Conservation (phyloP, 176 grass and related monocot genomes). For the Avena sativa region DNA sequence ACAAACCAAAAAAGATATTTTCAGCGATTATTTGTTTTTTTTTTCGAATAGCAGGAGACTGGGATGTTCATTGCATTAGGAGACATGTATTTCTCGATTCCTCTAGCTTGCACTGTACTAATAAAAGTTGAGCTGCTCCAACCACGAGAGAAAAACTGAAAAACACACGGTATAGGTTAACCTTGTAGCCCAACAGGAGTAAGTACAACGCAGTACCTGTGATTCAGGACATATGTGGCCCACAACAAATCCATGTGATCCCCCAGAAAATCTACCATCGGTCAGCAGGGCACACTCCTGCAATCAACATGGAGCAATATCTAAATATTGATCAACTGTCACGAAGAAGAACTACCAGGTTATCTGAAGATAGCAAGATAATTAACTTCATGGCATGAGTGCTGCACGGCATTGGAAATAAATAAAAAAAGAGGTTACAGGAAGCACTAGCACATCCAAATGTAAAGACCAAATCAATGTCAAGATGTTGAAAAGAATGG, state of each 20-base stretch:
- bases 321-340: neutral
- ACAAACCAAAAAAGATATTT: neutral
- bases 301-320: constrained; percentile 34
- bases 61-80: no score
- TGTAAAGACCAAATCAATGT: neutral
- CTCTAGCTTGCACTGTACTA: neutral
- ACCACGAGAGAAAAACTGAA: constrained; percentile 24
- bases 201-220: constrained; percentile 61
- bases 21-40: neutral
- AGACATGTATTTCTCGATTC: neutral
- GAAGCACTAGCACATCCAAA: constrained; percentile 12
- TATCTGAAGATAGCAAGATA: constrained; percentile 31
- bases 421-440: neutral
- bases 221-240: constrained; percentile 98
- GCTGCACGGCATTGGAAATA: neutral
- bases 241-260: constrained; percentile 98
- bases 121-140: constrained; percentile 28
- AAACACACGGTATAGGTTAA: neutral
- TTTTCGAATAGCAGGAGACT: no score
- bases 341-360: neutral
- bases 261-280: constrained; percentile 98
- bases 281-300: constrained; percentile 94
- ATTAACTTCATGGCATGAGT: neutral
- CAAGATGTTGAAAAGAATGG: neutral
- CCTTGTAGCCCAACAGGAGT: neutral